Conservation (phyloP, 768 basidiomycete species). For the Lentinula boryana region DNA sequence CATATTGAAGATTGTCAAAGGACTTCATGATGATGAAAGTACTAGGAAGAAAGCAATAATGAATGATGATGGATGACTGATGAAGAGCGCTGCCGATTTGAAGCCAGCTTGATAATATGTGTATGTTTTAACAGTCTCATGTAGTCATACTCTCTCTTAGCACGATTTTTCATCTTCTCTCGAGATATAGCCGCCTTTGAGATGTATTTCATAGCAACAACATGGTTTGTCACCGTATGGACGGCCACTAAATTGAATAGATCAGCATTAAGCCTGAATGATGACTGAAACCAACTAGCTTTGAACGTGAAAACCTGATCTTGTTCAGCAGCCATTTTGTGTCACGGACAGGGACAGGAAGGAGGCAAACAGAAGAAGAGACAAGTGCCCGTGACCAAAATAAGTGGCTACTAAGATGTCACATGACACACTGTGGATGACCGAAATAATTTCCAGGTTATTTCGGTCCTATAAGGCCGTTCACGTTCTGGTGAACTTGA, state of each 20-base stretch:
- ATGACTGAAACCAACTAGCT: constrained; percentile 50
- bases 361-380: neutral
- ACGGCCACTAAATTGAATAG: constrained; percentile 62
- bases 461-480: no score
- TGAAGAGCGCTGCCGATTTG: no score
- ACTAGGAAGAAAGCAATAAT: no score
- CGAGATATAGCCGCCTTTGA: constrained; percentile 90
- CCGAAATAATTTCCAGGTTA: no score
- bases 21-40: no score
- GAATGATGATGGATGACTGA: no score
- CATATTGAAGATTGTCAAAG: no score
- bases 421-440: no score
- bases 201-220: constrained; percentile 97
- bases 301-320: constrained; percentile 57
- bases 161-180: constrained; percentile 87
- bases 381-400: neutral
- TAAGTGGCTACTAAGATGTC: no score
- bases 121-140: constrained; percentile 91
- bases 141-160: constrained; percentile 95
- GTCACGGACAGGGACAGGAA: neutral
- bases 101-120: constrained; percentile 98
- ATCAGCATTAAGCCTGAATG: constrained; percentile 11
- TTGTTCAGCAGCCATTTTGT: neutral
- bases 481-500: no score
- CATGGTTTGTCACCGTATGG: constrained; percentile 91